Conservation (phyloP, 169 alveolate species). For the Cryptosporidium baileyi region DNA sequence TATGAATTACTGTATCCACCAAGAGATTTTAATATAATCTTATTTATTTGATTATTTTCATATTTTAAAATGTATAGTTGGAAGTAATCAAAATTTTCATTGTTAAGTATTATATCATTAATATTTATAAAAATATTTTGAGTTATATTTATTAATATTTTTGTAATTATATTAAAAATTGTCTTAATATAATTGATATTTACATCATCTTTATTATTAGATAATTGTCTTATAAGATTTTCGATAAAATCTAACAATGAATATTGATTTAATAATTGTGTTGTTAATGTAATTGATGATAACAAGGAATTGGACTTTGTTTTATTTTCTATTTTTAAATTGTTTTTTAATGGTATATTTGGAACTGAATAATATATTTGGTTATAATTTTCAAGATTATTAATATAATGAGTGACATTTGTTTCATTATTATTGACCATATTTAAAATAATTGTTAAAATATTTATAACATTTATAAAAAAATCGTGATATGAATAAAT, state of each 20-base stretch:
- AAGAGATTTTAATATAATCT: slow-evolving; percentile 10
- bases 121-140: neutral
- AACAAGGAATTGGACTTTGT: neutral
- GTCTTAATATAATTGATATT: neutral
- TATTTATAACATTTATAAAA: neutral
- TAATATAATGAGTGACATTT: neutral
- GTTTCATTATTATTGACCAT: slow-evolving; percentile 5
- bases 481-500: slow-evolving; percentile 37
- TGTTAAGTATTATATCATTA: neutral
- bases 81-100: neutral
- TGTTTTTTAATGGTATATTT: neutral
- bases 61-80: neutral
- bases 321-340: neutral
- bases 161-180: neutral
- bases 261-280: slow-evolving; percentile 24
- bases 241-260: slow-evolving; percentile 29
- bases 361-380: neutral
- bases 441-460: slow-evolving; percentile 1
- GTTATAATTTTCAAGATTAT: neutral
- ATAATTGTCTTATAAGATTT: slow-evolving; percentile 8
- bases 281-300: neutral
- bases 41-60: neutral
- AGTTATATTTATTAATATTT: neutral
- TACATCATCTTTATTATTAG: neutral
- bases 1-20: slow-evolving; percentile 37